Conservation (phyloP, 148 eudicot species). For the Spergularia bocconei region DNA sequence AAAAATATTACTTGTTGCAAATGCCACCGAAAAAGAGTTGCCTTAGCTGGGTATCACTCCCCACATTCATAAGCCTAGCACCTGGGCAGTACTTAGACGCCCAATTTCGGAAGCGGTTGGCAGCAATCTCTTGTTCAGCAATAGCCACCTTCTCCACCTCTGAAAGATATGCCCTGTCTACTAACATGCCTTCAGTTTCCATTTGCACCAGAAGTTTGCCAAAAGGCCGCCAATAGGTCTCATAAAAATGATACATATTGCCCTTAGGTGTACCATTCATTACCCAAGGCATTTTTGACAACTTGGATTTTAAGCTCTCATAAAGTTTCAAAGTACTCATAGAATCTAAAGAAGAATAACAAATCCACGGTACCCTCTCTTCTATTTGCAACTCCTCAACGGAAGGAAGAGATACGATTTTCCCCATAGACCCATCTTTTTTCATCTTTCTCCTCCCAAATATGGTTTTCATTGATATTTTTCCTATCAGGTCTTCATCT, state of each 20-base stretch:
- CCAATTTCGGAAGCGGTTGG: conserved; percentile 83
- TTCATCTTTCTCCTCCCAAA: conserved; percentile 80
- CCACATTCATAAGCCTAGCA: conserved; percentile 87
- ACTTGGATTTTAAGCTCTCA: conserved; percentile 65
- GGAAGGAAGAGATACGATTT: conserved; percentile 60
- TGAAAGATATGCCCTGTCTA: conserved; percentile 73
- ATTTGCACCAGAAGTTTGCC: conserved; percentile 80
- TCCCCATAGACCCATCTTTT: conserved; percentile 87
- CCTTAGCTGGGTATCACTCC: conserved; percentile 91
- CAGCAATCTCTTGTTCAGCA: conserved; percentile 76
- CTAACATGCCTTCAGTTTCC: conserved; percentile 98
- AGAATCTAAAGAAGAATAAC: conserved; percentile 86
- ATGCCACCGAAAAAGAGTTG: conserved; percentile 87
- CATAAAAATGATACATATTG: conserved; percentile 67
- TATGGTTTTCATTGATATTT: conserved; percentile 84
- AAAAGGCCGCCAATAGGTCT: conserved; percentile 83
- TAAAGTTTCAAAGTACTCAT: conserved; percentile 90
- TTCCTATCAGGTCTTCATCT: conserved; percentile 58
- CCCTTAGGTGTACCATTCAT: conserved; percentile 52
- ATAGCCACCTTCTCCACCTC: conserved; percentile 90
- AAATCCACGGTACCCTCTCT: conserved; percentile 75
- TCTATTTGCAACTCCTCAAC: conserved; percentile 78
- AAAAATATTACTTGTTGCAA: conserved; percentile 57
- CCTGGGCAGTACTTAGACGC: conserved; percentile 85
- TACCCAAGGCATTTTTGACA: conserved; percentile 53